Percentiles rank a stretch among this genome's conserved stretches.
phyloP scores from a whole-genome alignment of 371 early-diverging fungal species.

The Mucor indicus region DNA sequence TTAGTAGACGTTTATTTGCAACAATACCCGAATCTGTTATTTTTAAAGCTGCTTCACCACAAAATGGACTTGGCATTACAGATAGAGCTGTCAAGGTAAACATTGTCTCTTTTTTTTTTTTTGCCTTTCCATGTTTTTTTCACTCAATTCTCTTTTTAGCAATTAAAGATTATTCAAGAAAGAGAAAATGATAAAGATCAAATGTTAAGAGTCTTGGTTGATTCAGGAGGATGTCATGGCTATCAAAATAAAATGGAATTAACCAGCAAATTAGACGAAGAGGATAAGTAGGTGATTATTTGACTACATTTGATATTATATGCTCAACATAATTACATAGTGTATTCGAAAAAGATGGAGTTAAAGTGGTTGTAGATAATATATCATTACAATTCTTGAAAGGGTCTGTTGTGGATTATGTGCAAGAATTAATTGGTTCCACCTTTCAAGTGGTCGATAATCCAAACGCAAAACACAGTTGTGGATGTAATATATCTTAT shows the following conservation, averaged over 20 bases:
- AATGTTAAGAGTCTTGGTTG: conserved; percentile 80
- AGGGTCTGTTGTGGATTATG: conserved; percentile 87
- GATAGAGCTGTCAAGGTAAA: conserved; percentile 42
- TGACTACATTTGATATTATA: not conserved
- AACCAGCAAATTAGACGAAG: conserved; percentile 65
- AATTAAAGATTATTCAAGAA: conserved; percentile 60
- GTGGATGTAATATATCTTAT: conserved; percentile 82
- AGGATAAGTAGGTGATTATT: conserved; percentile 61
- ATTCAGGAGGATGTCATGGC: conserved; percentile 96
- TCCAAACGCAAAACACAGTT: conserved; percentile 88
- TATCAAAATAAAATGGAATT: conserved; percentile 92
- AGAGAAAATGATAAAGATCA: conserved; percentile 57
- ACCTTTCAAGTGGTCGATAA: conserved; percentile 88
- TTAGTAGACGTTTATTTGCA: conserved; percentile 3
- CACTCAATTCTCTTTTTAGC: conserved; percentile 43
- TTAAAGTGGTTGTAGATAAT: conserved; percentile 77
- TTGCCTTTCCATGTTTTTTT: too few relatives aligned
- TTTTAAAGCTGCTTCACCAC: conserved; percentile 23
- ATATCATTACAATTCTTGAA: conserved; percentile 82
- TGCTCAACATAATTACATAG: conserved; percentile 33
- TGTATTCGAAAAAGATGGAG: conserved; percentile 81
- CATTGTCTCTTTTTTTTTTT: too few relatives aligned
- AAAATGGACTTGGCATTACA: conserved; percentile 37
- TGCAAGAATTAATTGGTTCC: conserved; percentile 91
- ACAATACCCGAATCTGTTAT: conserved; percentile 8